Percentiles rank a stretch among this genome's conserved stretches.
Conservation (phyloP, 2,329 filamentous ascomycete species). For the Aspergillus spinulosporus region DNA sequence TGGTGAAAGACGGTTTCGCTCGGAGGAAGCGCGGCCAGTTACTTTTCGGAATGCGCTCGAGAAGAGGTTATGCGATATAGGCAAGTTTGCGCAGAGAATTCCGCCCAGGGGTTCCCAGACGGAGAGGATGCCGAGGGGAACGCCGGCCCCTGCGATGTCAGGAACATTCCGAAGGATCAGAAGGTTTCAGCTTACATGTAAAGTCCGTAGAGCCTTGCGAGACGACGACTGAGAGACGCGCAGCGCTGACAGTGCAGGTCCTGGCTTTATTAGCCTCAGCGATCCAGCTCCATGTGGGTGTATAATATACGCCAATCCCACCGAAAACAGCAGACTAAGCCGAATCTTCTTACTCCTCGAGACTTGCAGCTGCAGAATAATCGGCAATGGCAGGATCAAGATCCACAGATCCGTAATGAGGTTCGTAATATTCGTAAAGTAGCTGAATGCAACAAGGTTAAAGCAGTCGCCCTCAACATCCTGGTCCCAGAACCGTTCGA, state of each 20-base stretch:
- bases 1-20: not conserved
- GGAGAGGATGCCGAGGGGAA: constrained; percentile 12
- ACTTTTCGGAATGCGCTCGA: not conserved
- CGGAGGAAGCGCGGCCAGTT: not conserved
- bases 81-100: constrained; percentile 16
- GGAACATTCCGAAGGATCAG: not conserved
- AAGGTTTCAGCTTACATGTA: not conserved
- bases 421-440: constrained; percentile 22
- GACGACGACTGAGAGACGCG: constrained; percentile 8
- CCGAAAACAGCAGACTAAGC: constrained; percentile 17
- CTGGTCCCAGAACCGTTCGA: constrained; percentile 15
- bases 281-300: no score
- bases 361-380: constrained; percentile 18
- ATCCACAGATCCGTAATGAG: constrained; percentile 21
- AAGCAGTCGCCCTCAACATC: constrained; percentile 12
- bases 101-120: constrained; percentile 16
- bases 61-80: constrained; percentile 5
- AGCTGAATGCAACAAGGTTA: constrained; percentile 16
- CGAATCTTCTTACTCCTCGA: constrained; percentile 15
- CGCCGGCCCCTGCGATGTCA: constrained; percentile 2
- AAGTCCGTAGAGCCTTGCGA: constrained; percentile 7
- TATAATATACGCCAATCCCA: constrained; percentile 13
- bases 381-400: constrained; percentile 18
- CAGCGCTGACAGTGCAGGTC: constrained; percentile 12
- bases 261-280: not conserved